phyloP scores from a whole-genome alignment of 108 stramenopile species.

The Nitzschia sp. region DNA sequence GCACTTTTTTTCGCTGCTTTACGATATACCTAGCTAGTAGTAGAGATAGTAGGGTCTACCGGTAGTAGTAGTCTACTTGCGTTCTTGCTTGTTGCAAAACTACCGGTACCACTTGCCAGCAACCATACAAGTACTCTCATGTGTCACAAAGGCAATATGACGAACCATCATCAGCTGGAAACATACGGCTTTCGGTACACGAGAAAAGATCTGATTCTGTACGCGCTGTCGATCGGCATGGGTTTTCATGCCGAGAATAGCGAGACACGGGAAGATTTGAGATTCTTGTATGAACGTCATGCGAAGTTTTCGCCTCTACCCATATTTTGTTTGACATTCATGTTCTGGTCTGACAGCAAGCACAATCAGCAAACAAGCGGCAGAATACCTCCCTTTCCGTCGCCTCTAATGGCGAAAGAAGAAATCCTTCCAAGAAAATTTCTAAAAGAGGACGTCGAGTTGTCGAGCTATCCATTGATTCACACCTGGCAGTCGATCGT shows the following conservation, averaged over 20 bases:
- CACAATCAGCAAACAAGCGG: background rate
- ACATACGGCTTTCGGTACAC: slow-evolving; percentile 9
- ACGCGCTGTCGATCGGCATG: slow-evolving; percentile 77
- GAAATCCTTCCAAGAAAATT: slow-evolving; percentile 36
- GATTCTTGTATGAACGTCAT: slow-evolving; percentile 65
- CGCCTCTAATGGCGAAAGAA: slow-evolving; percentile 44
- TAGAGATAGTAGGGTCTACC: too few species aligned
- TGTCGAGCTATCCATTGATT: slow-evolving; percentile 50
- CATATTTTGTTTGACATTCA: slow-evolving; percentile 55
- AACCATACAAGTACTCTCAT: too few species aligned
- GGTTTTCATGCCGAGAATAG: slow-evolving; percentile 37
- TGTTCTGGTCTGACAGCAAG: slow-evolving; percentile 44
- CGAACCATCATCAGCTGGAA: too few species aligned
- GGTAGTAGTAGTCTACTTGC: too few species aligned
- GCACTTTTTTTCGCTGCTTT: too few species aligned
- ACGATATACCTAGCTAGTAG: too few species aligned
- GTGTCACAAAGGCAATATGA: too few species aligned
- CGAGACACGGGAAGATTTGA: slow-evolving; percentile 42
- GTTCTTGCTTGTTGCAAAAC: too few species aligned
- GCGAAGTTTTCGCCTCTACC: slow-evolving; percentile 58
- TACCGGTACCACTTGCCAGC: too few species aligned
- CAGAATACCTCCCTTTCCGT: slow-evolving; percentile 72
- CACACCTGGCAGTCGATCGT: slow-evolving; percentile 70
- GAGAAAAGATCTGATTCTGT: slow-evolving; percentile 56
- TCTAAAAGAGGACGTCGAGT: slow-evolving; percentile 17